A percentile compares a stretch with the other conserved stretches of the same genome.
phyloP scores from a whole-genome alignment of 176 grass and related monocot species.

The Raddia guianensis region DNA sequence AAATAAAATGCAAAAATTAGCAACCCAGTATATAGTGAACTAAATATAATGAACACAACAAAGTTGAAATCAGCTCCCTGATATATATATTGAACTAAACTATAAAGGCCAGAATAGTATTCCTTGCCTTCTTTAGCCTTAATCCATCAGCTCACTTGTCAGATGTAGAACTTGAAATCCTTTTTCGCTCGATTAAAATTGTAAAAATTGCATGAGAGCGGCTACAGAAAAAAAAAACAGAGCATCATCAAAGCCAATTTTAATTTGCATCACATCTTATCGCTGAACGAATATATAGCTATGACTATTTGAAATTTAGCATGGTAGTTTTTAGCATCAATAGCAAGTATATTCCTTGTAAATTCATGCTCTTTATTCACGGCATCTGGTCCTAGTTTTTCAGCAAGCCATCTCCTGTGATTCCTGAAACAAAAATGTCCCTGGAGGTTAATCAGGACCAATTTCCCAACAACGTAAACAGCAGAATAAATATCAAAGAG shows the following conservation, averaged over 20 bases:
- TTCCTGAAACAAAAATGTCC: conserved; percentile 54
- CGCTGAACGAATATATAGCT: background rate
- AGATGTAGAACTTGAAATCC: conserved; percentile 36
- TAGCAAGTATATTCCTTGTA: conserved; percentile 60
- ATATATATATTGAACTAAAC: conserved; percentile 19
- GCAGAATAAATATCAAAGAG: background rate
- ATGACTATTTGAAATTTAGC: background rate
- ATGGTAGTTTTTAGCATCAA: conserved; percentile 98
- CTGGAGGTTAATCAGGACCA: conserved; percentile 13
- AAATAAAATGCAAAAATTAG: background rate
- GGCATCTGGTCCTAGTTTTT: conserved; percentile 80
- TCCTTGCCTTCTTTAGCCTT: conserved; percentile 76
- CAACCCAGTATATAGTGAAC: no score
- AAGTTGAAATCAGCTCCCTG: conserved; percentile 15
- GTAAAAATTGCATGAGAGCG: conserved; percentile 94
- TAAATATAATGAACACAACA: conserved; percentile 15
- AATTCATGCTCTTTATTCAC: conserved; percentile 77
- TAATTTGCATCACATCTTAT: background rate
- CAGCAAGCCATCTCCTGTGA: conserved; percentile 96
- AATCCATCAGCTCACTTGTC: conserved; percentile 65
- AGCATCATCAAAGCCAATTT: background rate
- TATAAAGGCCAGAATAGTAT: background rate
- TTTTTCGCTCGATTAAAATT: conserved; percentile 76
- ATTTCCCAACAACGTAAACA: conserved; percentile 8
- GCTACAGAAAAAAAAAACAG: conserved; percentile 44